These are phyloP conservation scores for Xylariaceae sp. DNA, from an alignment of 2,329 filamentous ascomycete genomes.

Conservation along the genomic window DNA sequence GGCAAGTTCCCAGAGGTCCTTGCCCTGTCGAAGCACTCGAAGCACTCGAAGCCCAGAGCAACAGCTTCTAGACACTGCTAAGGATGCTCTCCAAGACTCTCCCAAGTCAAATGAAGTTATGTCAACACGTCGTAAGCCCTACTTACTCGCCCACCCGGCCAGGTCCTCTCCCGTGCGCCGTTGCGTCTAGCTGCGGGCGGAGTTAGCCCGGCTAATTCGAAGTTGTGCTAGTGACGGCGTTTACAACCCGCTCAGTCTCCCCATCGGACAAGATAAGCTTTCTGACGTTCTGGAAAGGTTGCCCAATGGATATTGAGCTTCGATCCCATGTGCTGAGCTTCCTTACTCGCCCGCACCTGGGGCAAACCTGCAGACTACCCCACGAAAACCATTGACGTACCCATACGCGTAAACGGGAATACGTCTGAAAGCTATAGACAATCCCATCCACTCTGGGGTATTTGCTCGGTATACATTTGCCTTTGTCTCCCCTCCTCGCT, in stretches of 20 bases:
- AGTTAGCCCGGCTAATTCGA: background rate
- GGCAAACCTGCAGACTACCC: background rate
- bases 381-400: background rate
- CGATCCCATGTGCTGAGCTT: background rate
- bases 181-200: background rate
- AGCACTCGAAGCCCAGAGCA: background rate
- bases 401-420: no score
- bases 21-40: no score
- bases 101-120: background rate
- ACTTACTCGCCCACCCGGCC: no score
- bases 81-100: background rate
- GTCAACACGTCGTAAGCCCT: background rate
- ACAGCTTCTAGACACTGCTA: background rate
- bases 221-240: background rate
- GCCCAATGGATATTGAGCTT: background rate
- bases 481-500: no score
- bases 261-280: background rate
- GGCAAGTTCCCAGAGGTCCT: background rate
- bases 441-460: background rate
- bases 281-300: background rate
- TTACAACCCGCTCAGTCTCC: background rate
- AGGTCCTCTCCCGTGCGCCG: no score
- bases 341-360: background rate
- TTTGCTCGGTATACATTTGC: background rate
- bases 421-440: no score